These are phyloP conservation scores for Neltuma alba DNA, from an alignment of 306 rosid genomes.

Conservation along the genomic window DNA sequence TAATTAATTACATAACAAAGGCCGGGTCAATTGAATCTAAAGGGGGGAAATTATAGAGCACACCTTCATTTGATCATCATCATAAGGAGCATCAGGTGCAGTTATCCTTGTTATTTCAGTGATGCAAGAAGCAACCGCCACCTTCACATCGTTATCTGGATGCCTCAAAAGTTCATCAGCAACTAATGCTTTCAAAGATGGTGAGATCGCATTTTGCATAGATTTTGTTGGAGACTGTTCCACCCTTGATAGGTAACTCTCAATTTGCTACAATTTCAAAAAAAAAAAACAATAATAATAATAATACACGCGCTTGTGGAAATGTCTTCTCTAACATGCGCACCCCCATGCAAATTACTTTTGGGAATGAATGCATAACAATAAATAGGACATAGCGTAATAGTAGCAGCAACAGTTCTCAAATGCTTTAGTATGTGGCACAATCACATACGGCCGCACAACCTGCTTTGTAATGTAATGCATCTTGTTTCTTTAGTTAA, in stretches of 20 bases:
- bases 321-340: neutral
- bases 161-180: slow-evolving; percentile 62
- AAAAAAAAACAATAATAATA: neutral
- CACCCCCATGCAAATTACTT: neutral
- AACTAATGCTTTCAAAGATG: slow-evolving; percentile 64
- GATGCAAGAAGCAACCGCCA: slow-evolving; percentile 85
- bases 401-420: neutral
- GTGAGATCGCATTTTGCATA: slow-evolving; percentile 72
- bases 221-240: slow-evolving; percentile 76
- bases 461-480: neutral
- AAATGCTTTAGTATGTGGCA: neutral
- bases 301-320: slow-evolving; percentile 16
- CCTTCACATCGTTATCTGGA: slow-evolving; percentile 72
- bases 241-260: slow-evolving; percentile 60
- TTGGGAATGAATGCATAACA: neutral
- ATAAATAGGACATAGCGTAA: neutral
- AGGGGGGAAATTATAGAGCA: slow-evolving; percentile 11
- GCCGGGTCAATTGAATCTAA: neutral
- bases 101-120: slow-evolving; percentile 91
- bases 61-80: slow-evolving; percentile 93
- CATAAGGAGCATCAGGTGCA: slow-evolving; percentile 94
- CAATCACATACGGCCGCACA: neutral
- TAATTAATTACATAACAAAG: neutral
- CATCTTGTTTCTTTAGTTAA: too few species aligned
- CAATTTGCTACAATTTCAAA: slow-evolving; percentile 59